These are phyloP conservation scores for Galium porrigens DNA, from an alignment of 305 asterid genomes.

Conservation along the genomic window DNA sequence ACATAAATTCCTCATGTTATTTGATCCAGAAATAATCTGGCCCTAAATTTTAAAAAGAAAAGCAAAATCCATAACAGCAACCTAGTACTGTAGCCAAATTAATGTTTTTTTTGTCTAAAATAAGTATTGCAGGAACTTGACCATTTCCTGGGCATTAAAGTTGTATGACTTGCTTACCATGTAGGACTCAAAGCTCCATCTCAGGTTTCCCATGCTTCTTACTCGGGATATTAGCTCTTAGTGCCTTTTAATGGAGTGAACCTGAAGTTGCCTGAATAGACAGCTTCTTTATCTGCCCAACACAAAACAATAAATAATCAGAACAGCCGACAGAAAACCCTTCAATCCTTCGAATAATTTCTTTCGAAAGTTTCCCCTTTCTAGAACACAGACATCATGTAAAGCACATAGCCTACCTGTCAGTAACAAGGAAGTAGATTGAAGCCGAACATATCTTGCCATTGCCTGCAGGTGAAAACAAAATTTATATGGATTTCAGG, in stretches of 20 bases:
- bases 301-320: constrained; percentile 10
- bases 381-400: background rate
- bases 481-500: constrained; percentile 4
- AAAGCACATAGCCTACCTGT: constrained; percentile 35
- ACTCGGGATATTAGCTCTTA: constrained; percentile 17
- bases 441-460: constrained; percentile 30
- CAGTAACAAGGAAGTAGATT: constrained; percentile 24
- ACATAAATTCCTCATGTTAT: background rate
- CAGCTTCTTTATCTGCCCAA: constrained; percentile 53
- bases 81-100: no score
- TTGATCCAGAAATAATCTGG: background rate
- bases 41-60: background rate
- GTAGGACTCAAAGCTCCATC: background rate
- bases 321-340: background rate
- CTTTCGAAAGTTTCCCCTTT: background rate
- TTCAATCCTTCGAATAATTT: background rate
- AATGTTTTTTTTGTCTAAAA: background rate
- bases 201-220: constrained; percentile 17
- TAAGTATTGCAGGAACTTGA: background rate
- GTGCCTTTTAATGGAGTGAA: constrained; percentile 45
- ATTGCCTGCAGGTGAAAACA: constrained; percentile 35
- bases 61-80: no score
- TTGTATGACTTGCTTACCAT: background rate
- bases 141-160: background rate
- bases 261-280: constrained; percentile 61